Evolutionary conservation across 352 stramenopile genomes (phyloP), one percentile per base, ranked within the genome.

Genomic region (Phytophthora megakarya): DNA sequence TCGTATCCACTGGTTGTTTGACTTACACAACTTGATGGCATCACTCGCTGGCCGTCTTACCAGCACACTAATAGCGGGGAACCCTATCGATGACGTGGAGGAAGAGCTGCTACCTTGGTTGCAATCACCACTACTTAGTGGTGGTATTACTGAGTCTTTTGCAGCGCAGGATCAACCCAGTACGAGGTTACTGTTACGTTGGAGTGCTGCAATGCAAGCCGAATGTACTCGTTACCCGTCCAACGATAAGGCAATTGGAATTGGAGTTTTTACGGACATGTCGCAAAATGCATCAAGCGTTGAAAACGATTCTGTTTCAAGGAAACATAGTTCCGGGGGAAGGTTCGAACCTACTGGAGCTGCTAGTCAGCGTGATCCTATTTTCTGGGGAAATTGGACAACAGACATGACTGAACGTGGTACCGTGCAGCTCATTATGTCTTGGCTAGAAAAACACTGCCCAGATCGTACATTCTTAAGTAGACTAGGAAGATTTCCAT

Each of bases 21-120:
- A 96, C 53, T 72, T 93, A 43, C 83, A 90, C 48, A 92, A 90
- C 26, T 80, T 83, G 13, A 49, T 91, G 26, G 71, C 88, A 19
- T 95, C 84, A 23, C 72, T 96, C 6, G 82, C 77, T 23, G 84
- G 84, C 10, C 66, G 86, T 38, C 69, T 96, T 16, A 69, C 85
- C 8, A 78, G 83, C 39, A 92, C 83, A 5, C 44, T 96, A 19
- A 92, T 96, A 45, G 79, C 86, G 22, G 88, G 86, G 2, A 73
- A 90, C 25, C 88, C 88, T 1, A 69, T 94, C 2, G 83, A 96
- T 69, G 66, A 65, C 3, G 73, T 88, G 3, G 88, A 96, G 73
- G 88, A 96, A 61, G 88, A 96, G 42, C 42, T 96, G 7, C 50
- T 92, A 3, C 86, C 88, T 9, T 96, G 88, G 88, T 58, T 96